Evolutionary conservation across 2,329 filamentous ascomycete genomes (phyloP).

Genomic region (Botrytis medusae): DNA sequence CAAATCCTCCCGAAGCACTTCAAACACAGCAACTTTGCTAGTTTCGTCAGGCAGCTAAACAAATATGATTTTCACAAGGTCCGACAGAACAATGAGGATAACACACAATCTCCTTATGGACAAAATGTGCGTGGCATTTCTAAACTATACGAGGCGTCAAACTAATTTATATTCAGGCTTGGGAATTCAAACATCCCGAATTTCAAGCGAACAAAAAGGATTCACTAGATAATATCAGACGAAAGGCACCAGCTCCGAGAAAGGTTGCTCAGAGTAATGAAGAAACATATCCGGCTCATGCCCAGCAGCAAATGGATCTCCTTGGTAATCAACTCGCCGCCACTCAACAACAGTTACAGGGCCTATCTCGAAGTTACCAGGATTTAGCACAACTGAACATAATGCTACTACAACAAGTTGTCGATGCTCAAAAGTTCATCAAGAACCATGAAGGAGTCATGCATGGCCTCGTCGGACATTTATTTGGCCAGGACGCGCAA

Average conservation of each 20-base stretch:
- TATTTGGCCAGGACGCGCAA: conserved; percentile 64
- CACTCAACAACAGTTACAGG: conserved; percentile 88
- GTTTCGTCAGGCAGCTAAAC: conserved; percentile 92
- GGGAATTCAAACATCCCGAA: conserved; percentile 97
- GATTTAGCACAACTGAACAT: conserved; percentile 68
- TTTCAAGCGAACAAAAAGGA: conserved; percentile 96
- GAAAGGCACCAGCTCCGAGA: conserved; percentile 89
- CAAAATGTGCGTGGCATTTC: conserved; percentile 59
- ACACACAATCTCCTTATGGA: conserved; percentile 77
- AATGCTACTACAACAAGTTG: conserved; percentile 60
- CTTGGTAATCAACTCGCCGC: conserved; percentile 85
- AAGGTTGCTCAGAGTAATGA: conserved; percentile 64
- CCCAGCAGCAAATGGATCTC: conserved; percentile 76
- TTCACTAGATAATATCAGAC: conserved; percentile 90
- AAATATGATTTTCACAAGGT: conserved; percentile 99
- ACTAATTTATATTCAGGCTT: conserved; percentile 58
- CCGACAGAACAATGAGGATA: conserved; percentile 84
- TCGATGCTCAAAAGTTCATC: conserved; percentile 60
- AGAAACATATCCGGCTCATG: conserved; percentile 64
- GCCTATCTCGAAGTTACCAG: conserved; percentile 79
- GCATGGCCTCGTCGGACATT: conserved; percentile 67
- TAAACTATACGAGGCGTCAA: neutral
- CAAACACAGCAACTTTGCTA: conserved; percentile 98
- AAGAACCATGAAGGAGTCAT: conserved; percentile 71
- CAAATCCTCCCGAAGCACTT: conserved; percentile 96